A percentile compares a stretch with the other conserved stretches of the same genome.
phyloP scores from a whole-genome alignment of 2,329 filamentous ascomycete species.

The Monilinia aucupariae region DNA sequence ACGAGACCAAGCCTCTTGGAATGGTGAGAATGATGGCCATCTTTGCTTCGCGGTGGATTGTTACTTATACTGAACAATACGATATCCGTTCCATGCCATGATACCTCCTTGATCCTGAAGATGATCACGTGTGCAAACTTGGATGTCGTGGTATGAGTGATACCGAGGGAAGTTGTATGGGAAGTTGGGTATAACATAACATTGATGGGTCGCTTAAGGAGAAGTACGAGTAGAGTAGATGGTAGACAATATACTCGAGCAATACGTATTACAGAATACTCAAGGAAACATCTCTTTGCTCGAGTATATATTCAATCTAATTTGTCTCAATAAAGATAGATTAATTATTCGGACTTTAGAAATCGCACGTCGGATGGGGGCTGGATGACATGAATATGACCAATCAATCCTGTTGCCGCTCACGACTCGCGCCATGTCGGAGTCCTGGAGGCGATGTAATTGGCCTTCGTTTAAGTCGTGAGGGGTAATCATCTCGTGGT shows the following conservation, averaged over 20 bases:
- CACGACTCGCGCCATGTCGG: not conserved
- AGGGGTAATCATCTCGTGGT: not conserved
- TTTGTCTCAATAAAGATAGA: no score
- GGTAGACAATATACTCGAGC: no score
- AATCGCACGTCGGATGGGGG: no score
- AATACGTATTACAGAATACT: no score
- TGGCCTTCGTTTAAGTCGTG: not conserved
- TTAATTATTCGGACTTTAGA: not conserved
- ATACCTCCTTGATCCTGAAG: not conserved
- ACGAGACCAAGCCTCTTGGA: not conserved
- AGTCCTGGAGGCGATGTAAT: not conserved
- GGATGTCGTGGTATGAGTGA: not conserved
- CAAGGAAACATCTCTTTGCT: no score
- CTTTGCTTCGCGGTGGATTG: not conserved
- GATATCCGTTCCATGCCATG: not conserved
- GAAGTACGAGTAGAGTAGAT: no score
- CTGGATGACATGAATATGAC: no score
- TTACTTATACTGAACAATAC: not conserved
- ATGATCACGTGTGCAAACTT: not conserved
- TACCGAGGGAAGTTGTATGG: no score
- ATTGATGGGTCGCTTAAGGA: no score
- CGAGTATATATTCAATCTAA: no score
- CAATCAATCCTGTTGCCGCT: no score
- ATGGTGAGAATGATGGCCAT: not conserved
- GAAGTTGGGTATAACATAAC: no score